phyloP scores from a whole-genome alignment of 2,329 filamentous ascomycete species.

The Aspergillus novofumigatus region DNA sequence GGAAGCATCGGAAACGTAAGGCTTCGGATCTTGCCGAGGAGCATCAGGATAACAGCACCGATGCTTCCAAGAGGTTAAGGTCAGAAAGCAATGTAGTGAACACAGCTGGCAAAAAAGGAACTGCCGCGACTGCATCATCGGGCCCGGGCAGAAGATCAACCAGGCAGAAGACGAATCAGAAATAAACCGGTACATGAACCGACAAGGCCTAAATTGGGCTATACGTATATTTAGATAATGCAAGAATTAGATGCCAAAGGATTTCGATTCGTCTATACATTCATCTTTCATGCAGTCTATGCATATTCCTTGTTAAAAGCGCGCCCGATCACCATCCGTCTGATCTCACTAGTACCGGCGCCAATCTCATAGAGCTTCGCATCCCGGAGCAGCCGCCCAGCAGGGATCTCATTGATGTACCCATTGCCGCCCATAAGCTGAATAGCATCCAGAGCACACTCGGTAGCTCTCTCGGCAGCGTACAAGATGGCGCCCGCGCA shows the following conservation, averaged over 20 bases:
- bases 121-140: conserved; percentile 12
- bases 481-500: conserved; percentile 93
- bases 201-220: background rate
- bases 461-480: conserved; percentile 79
- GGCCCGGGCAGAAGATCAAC: conserved; percentile 25
- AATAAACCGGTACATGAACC: background rate
- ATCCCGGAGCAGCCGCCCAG: conserved; percentile 75
- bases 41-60: background rate
- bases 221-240: background rate
- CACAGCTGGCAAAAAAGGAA: conserved; percentile 13
- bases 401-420: conserved; percentile 92
- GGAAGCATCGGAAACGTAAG: conserved; percentile 20
- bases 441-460: conserved; percentile 80
- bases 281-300: conserved; percentile 8
- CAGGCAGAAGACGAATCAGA: conserved; percentile 23
- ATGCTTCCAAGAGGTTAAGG: conserved; percentile 7
- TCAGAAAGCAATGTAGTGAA: conserved; percentile 23
- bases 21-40: conserved; percentile 9
- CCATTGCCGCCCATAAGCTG: conserved; percentile 94
- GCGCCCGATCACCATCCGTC: conserved; percentile 89
- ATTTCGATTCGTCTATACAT: background rate
- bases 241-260: background rate
- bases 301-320: conserved; percentile 84
- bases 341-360: conserved; percentile 89
- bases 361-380: conserved; percentile 92